Evolutionary conservation across 257 asterid species (phyloP).

Genomic region (Ligustrum vulgare): DNA sequence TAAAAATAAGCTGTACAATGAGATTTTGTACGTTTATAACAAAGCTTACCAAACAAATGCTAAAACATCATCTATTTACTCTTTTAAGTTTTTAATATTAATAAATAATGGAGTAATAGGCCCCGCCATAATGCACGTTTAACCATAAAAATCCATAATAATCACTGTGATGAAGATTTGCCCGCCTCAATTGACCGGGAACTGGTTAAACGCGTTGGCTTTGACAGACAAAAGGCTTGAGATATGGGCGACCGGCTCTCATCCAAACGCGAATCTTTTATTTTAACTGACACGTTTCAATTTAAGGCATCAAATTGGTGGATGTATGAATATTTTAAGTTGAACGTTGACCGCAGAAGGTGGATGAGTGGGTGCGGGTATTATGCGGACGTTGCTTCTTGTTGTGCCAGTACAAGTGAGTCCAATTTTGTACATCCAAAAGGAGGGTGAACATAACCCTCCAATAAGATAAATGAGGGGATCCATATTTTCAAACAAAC

Average conservation of each 20-base stretch:
- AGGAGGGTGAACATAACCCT: too few relatives aligned
- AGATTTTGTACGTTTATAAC: too few relatives aligned
- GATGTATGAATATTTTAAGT: not conserved
- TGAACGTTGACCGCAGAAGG: not conserved
- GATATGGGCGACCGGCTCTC: constrained; percentile 17
- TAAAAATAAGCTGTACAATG: too few relatives aligned
- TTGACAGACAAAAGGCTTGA: constrained; percentile 2
- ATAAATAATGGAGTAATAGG: not conserved
- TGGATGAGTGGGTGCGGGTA: not conserved
- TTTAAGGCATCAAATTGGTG: not conserved
- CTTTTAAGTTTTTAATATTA: too few relatives aligned
- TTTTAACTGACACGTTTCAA: not conserved
- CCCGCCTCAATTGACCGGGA: constrained; percentile 6
- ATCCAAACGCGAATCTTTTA: not conserved
- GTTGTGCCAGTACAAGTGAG: not conserved
- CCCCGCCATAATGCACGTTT: not conserved
- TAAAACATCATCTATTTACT: too few relatives aligned
- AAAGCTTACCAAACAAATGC: too few relatives aligned
- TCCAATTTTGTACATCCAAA: too few relatives aligned
- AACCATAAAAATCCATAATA: not conserved
- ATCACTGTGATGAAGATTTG: not conserved
- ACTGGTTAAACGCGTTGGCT: not conserved
- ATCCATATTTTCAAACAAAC: too few relatives aligned
- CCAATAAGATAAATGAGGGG: too few relatives aligned
- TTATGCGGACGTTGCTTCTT: not conserved